phyloP scores from a whole-genome alignment of 768 basidiomycete species.

The Amanita muscaria region DNA sequence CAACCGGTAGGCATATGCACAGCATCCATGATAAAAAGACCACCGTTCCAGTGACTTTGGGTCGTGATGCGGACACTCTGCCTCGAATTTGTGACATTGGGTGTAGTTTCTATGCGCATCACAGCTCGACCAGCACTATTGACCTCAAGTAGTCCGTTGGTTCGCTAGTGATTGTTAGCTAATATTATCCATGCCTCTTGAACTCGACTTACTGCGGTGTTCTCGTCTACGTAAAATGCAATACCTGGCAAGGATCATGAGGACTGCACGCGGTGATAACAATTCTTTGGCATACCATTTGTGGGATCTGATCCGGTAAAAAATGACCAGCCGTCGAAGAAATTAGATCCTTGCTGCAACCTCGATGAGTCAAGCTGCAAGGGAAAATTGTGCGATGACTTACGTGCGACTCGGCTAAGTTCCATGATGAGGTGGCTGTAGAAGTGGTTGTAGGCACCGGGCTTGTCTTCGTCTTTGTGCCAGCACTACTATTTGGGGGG shows the following conservation, averaged over 20 bases:
- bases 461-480: constrained; percentile 15
- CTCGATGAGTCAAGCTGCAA: constrained; percentile 4
- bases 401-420: constrained; percentile 50
- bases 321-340: constrained; percentile 83
- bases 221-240: constrained; percentile 59
- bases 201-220: constrained; percentile 41
- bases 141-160: constrained; percentile 52
- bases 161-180: constrained; percentile 27
- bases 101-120: constrained; percentile 85
- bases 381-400: constrained; percentile 18
- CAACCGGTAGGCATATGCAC: constrained; percentile 88
- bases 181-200: background rate
- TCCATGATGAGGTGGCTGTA: constrained; percentile 41
- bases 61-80: constrained; percentile 75
- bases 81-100: constrained; percentile 56
- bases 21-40: constrained; percentile 74
- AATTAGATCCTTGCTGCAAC: constrained; percentile 50
- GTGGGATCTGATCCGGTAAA: constrained; percentile 67
- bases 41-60: constrained; percentile 47
- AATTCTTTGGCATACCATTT: constrained; percentile 33
- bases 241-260: constrained; percentile 19
- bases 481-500: constrained; percentile 10
- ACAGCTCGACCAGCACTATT: constrained; percentile 69
- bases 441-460: constrained; percentile 16
- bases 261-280: background rate